These are phyloP conservation scores for Filobasidium floriforme DNA, from an alignment of 768 basidiomycete species.

Conservation along the genomic window DNA sequence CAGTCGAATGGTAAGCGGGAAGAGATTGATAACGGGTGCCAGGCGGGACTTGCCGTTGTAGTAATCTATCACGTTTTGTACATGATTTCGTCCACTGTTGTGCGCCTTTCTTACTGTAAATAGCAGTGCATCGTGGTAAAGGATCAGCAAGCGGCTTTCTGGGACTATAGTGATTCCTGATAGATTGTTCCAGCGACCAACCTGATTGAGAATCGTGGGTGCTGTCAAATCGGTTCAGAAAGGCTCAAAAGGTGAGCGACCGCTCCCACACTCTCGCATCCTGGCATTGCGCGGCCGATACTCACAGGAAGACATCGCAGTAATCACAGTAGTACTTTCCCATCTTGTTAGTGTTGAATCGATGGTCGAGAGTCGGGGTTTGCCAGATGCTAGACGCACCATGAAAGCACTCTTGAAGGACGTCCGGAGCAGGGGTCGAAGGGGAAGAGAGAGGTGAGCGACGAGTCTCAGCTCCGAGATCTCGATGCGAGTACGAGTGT, in stretches of 20 bases:
- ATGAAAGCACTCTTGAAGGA: too few relatives aligned
- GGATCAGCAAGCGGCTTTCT: neutral
- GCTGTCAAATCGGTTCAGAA: neutral
- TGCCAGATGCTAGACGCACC: too few relatives aligned
- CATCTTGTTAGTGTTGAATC: slow-evolving; percentile 21
- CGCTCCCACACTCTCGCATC: neutral
- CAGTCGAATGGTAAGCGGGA: neutral
- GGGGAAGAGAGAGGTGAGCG: too few relatives aligned
- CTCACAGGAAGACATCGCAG: slow-evolving; percentile 38
- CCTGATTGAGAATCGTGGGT: slow-evolving; percentile 25
- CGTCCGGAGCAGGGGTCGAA: too few relatives aligned
- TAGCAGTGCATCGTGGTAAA: neutral
- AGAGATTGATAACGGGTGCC: neutral
- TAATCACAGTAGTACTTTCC: slow-evolving; percentile 41
- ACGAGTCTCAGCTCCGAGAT: too few relatives aligned
- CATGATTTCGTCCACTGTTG: slow-evolving; percentile 93
- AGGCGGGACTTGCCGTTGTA: slow-evolving; percentile 66
- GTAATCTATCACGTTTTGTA: slow-evolving; percentile 92
- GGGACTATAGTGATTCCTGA: neutral
- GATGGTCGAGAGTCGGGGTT: neutral
- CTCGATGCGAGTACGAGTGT: neutral
- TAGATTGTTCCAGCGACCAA: neutral
- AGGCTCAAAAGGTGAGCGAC: neutral
- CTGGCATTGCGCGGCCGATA: neutral
- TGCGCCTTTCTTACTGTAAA: slow-evolving; percentile 86